phyloP scores from a whole-genome alignment of 371 early-diverging fungal genomes.

The Caulochytrium protostelioides region DNA sequence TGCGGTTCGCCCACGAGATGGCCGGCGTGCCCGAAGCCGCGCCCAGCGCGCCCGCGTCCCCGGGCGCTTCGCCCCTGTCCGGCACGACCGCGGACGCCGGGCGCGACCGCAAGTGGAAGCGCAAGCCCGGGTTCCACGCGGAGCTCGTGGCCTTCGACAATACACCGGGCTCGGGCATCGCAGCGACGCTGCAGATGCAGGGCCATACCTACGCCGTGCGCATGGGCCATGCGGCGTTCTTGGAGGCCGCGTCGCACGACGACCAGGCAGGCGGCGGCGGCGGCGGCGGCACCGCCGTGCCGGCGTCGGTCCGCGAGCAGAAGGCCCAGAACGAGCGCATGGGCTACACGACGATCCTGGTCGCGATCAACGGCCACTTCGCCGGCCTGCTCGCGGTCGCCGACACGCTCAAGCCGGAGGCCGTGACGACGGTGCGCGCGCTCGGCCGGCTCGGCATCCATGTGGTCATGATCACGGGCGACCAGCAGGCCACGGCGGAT shows the following conservation, averaged over 20 bases:
- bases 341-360: conserved; percentile 64
- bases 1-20: conserved; percentile 26
- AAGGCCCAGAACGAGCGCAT: conserved; percentile 13
- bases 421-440: conserved; percentile 39
- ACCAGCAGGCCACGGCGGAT: conserved; percentile 54
- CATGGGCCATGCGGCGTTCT: conserved; percentile 54
- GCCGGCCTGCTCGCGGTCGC: conserved; percentile 62
- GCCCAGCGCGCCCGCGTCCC: not conserved
- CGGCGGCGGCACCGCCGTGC: conserved; percentile 5
- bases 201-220: conserved; percentile 17
- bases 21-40: conserved; percentile 8
- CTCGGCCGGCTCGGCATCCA: conserved; percentile 50
- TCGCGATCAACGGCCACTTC: conserved; percentile 35
- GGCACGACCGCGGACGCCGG: not conserved
- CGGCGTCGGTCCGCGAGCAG: no score
- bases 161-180: not conserved
- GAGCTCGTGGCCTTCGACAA: no score
- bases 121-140: no score
- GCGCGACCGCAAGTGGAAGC: no score
- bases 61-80: not conserved
- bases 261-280: conserved; percentile 9
- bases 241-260: conserved; percentile 22
- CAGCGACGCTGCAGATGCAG: conserved; percentile 3
- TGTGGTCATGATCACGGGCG: conserved; percentile 82
- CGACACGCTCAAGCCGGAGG: conserved; percentile 62